Evolutionary conservation across 139 green algal species (phyloP).

Genomic region (Spirogloea muscicola): DNA sequence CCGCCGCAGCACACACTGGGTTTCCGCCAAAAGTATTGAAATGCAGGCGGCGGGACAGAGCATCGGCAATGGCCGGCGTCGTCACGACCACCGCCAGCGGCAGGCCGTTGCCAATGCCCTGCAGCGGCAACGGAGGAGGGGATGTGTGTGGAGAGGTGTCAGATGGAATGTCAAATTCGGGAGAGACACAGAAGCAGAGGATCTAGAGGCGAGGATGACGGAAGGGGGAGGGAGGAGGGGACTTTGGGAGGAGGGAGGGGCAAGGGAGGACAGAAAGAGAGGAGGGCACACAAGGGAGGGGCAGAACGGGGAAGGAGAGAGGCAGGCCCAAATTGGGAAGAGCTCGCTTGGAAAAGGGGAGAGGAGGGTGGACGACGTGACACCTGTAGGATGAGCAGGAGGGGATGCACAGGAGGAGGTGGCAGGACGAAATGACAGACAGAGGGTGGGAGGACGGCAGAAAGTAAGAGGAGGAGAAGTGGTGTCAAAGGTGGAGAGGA

Average conservation of each 20-base stretch:
- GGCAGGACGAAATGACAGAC: background rate
- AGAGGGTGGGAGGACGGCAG: background rate
- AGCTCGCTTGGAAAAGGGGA: background rate
- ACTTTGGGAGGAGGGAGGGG: too few relatives aligned
- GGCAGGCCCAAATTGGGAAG: background rate
- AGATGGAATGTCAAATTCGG: too few relatives aligned
- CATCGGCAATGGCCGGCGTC: conserved; percentile 76
- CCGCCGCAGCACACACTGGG: conserved; percentile 80
- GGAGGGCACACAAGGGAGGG: too few relatives aligned
- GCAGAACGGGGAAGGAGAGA: too few relatives aligned
- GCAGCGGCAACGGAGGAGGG: background rate
- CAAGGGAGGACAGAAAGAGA: too few relatives aligned
- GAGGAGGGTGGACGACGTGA: background rate
- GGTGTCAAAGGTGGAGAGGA: background rate
- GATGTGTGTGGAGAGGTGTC: too few relatives aligned
- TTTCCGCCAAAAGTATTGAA: conserved; percentile 98
- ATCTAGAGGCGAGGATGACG: too few relatives aligned
- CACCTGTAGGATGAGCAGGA: background rate
- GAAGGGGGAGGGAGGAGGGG: too few relatives aligned
- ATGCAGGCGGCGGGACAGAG: conserved; percentile 66
- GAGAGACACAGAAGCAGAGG: too few relatives aligned
- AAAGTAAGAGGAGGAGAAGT: background rate
- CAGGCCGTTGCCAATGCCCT: conserved; percentile 92
- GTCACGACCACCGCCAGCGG: conserved; percentile 92
- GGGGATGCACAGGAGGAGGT: background rate